Percentiles rank a stretch among this genome's conserved stretches.
Evolutionary conservation across 805 yeast species (phyloP).

Genomic region (Geotrichum ghanense): DNA sequence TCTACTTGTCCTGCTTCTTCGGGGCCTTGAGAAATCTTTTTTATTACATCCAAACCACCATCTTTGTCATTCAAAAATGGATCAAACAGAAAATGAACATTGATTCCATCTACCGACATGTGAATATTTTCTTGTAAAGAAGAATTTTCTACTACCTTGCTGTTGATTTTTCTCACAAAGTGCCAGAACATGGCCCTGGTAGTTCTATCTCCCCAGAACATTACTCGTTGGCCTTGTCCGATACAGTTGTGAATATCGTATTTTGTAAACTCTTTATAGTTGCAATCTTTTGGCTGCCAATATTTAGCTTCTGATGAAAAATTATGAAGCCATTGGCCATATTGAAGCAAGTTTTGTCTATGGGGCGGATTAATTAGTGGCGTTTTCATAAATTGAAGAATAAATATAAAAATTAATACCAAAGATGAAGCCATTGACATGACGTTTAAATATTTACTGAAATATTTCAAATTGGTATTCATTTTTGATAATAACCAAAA

Average conservation of each 20-base stretch:
- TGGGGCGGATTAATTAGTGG: neutral
- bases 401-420: no score
- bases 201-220: neutral
- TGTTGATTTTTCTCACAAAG: neutral
- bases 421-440: no score
- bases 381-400: no score
- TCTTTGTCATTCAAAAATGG: neutral
- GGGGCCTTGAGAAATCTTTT: neutral
- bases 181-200: neutral
- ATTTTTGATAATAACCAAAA: no score
- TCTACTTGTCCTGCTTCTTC: neutral
- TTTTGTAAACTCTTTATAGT: neutral
- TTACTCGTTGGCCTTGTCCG: neutral
- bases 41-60: neutral
- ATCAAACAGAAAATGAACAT: neutral
- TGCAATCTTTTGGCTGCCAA: neutral
- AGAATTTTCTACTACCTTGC: neutral
- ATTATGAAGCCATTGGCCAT: neutral
- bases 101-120: neutral
- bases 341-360: neutral
- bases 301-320: neutral
- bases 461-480: no score
- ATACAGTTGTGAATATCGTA: neutral
- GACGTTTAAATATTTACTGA: no score
- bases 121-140: neutral